These are phyloP conservation scores for Rhodotorula mucilaginosa DNA, from an alignment of 1,284 basidiomycete genomes.

Conservation along the genomic window DNA sequence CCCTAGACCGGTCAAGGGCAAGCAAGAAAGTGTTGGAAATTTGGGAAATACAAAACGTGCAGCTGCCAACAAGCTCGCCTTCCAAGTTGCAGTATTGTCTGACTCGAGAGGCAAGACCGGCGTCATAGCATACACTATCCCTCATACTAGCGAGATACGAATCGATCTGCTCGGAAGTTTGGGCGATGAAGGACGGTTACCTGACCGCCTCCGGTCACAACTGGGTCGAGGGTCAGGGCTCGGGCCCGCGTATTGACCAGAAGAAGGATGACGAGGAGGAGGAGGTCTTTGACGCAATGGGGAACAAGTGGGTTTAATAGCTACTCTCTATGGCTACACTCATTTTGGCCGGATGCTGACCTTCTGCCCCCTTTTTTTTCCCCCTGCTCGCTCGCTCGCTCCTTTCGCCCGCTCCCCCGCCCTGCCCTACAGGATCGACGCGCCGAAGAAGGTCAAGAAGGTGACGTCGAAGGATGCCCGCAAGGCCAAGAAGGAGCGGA, in stretches of 20 bases:
- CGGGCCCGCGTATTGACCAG: conserved; percentile 85
- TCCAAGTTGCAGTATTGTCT: too few species aligned
- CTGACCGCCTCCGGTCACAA: conserved; percentile 43
- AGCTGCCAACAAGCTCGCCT: too few species aligned
- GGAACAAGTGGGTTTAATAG: conserved; percentile 63
- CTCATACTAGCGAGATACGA: conserved; percentile 58
- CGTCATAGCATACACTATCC: too few species aligned
- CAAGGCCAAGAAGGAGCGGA: conserved; percentile 92
- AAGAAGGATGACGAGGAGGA: conserved; percentile 72
- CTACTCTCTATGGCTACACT: too few species aligned
- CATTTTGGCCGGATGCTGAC: too few species aligned
- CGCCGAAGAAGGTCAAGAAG: conserved; percentile 78
- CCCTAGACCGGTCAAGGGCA: too few species aligned
- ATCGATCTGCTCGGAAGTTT: conserved; percentile 67
- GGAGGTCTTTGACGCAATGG: conserved; percentile 74
- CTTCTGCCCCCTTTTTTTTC: too few species aligned
- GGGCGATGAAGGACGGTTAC: conserved; percentile 59
- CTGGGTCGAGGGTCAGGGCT: conserved; percentile 88
- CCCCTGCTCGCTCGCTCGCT: too few species aligned
- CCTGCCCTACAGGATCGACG: conserved; percentile 37
- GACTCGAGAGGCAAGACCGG: too few species aligned
- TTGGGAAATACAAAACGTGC: too few species aligned
- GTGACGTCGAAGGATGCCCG: conserved; percentile 62
- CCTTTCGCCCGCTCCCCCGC: too few species aligned
- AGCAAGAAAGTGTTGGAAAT: too few species aligned